A percentile compares a stretch with the other conserved stretches of the same genome.
Conservation (phyloP, 257 asterid genomes). For the Eucommia ulmoides region DNA sequence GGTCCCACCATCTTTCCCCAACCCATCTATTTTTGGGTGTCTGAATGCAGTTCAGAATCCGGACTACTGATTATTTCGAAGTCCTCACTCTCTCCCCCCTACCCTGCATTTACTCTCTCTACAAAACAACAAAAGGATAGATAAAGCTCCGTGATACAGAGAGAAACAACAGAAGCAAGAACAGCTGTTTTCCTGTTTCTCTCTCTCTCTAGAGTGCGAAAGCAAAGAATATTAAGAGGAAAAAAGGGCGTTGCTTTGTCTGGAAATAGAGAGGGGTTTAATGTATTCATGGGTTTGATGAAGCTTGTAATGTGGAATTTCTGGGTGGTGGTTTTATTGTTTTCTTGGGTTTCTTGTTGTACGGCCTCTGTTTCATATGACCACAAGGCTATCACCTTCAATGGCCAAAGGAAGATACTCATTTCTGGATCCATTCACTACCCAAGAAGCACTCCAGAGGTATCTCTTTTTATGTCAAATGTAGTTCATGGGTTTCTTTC, state of each 20-base stretch:
- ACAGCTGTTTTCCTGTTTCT: neutral
- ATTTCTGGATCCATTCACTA: slow-evolving; percentile 30
- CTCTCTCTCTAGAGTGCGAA: neutral
- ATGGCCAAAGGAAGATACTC: slow-evolving; percentile 27
- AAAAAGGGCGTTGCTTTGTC: neutral
- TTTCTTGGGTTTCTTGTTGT: neutral
- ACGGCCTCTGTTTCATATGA: slow-evolving; percentile 17
- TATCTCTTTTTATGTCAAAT: neutral
- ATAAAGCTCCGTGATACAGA: no score
- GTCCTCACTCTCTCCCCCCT: no score
- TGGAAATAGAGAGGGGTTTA: neutral
- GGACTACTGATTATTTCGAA: no score
- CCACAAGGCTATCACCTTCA: slow-evolving; percentile 13
- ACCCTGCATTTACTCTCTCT: no score
- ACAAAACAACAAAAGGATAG: no score
- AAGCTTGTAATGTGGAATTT: neutral
- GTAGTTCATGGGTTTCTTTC: neutral
- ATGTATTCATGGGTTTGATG: slow-evolving; percentile 1
- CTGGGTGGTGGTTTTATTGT: neutral
- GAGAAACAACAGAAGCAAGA: neutral
- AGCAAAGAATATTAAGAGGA: neutral
- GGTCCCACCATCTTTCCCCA: no score
- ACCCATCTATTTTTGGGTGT: no score
- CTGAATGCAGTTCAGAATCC: no score
- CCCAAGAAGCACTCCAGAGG: slow-evolving; percentile 28